Percentiles rank a stretch among this genome's conserved stretches.
Conservation (phyloP, 2,329 filamentous ascomycete genomes). For the Ophiosphaerella herpotricha region DNA sequence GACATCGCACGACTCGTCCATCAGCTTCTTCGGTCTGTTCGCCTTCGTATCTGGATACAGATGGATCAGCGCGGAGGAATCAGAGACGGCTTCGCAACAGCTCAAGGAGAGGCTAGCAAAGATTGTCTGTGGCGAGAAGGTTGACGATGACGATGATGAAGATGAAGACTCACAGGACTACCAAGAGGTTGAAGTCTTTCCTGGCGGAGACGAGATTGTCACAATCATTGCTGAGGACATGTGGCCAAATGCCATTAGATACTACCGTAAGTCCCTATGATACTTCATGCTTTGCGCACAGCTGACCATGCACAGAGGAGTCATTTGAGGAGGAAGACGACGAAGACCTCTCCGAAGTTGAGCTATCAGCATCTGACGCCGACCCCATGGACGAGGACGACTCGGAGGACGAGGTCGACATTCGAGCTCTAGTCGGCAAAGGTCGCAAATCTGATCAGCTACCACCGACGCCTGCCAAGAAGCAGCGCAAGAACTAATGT, state of each 20-base stretch:
- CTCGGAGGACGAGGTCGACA: slow-evolving; percentile 58
- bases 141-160: slow-evolving; percentile 48
- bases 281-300: not conserved
- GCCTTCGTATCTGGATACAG: slow-evolving; percentile 69
- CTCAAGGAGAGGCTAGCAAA: slow-evolving; percentile 62
- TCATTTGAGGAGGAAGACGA: slow-evolving; percentile 57
- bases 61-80: slow-evolving; percentile 74
- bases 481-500: slow-evolving; percentile 46
- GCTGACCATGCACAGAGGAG: slow-evolving; percentile 47
- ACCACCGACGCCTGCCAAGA: slow-evolving; percentile 40
- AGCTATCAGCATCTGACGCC: slow-evolving; percentile 37
- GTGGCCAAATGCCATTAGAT: slow-evolving; percentile 85
- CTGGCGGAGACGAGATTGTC: slow-evolving; percentile 82
- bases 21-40: slow-evolving; percentile 90
- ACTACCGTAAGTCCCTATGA: slow-evolving; percentile 74
- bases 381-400: slow-evolving; percentile 59
- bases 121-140: slow-evolving; percentile 46
- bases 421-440: slow-evolving; percentile 52
- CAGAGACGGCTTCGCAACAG: slow-evolving; percentile 62
- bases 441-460: slow-evolving; percentile 49
- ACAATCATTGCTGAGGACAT: slow-evolving; percentile 82
- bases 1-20: slow-evolving; percentile 63
- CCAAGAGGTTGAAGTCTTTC: slow-evolving; percentile 80
- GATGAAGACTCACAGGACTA: slow-evolving; percentile 68
- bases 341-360: slow-evolving; percentile 68